Percentiles rank a stretch among this genome's conserved stretches.
phyloP scores from a whole-genome alignment of 768 basidiomycete species.

The Pleurotus tuoliensis region DNA sequence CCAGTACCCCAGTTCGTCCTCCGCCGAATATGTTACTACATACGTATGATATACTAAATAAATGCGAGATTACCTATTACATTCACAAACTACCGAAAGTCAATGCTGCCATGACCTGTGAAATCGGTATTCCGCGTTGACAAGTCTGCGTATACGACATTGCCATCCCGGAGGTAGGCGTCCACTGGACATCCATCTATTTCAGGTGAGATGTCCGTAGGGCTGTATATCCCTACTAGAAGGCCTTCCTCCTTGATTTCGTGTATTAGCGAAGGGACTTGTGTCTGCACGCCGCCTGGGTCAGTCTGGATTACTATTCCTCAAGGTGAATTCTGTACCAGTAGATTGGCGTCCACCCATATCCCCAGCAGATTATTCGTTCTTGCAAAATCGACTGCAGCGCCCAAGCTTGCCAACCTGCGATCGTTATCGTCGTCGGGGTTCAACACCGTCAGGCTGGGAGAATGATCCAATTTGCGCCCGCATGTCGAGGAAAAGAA shows the following conservation, averaged over 20 bases:
- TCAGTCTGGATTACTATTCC: background rate
- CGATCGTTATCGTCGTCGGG: slow-evolving; percentile 41
- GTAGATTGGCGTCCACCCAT: slow-evolving; percentile 79
- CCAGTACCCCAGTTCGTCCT: too few species aligned
- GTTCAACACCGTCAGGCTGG: slow-evolving; percentile 34
- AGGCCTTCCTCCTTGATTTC: slow-evolving; percentile 87
- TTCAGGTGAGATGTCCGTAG: slow-evolving; percentile 39
- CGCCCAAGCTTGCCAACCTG: slow-evolving; percentile 68
- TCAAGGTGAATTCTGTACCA: slow-evolving; percentile 50
- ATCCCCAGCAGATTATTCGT: slow-evolving; percentile 91
- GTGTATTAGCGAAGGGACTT: slow-evolving; percentile 86
- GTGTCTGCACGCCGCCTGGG: slow-evolving; percentile 44
- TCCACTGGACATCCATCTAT: slow-evolving; percentile 55
- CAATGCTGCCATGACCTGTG: slow-evolving; percentile 23
- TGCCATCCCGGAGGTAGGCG: slow-evolving; percentile 61
- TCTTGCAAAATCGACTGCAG: slow-evolving; percentile 92
- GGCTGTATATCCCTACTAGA: slow-evolving; percentile 81
- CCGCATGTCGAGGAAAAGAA: slow-evolving; percentile 93
- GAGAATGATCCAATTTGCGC: slow-evolving; percentile 36
- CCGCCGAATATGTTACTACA: too few species aligned
- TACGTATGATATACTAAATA: too few species aligned
- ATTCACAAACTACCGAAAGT: too few species aligned
- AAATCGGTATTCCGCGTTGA: slow-evolving; percentile 37
- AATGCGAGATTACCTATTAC: too few species aligned
- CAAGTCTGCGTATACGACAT: slow-evolving; percentile 66